Evolutionary conservation across 2,329 filamentous ascomycete species (phyloP), one percentile per base, ranked within the genome.

Genomic region (Calonectria ilicicola): DNA sequence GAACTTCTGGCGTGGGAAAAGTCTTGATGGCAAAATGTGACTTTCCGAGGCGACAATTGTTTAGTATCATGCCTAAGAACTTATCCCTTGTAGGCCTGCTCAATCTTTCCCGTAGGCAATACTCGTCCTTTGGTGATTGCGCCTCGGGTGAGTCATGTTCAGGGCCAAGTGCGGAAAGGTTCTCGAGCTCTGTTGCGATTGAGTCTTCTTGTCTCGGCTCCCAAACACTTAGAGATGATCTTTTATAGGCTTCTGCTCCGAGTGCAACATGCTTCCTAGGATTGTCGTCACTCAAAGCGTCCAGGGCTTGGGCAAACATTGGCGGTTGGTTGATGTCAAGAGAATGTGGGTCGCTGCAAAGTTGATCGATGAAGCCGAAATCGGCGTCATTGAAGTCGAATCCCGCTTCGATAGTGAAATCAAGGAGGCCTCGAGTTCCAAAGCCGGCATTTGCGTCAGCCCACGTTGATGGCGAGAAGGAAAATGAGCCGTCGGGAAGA

Each of bases 171-270:
- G 70, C 70, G 3, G 72, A 74, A 14, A 74, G 62, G 35, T 68
- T 49, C 40, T 74, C 65, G 40, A 72, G 71, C 15, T 72, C 64
- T 2, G 67, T 47, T 8, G 67, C 38, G 44, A 72, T 70, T 15
- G 67, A 68, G 40, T 74, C 72, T 21, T 69, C 60, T 12, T 69
- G 70, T 14, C 62, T 63, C 2, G 72, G 72, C 27, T 72, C 70
- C 72, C 72, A 74, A 8, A 72, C 47, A 19, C 70, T 71, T 23
- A 74, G 27, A 1, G 72, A 68, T 5, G 72, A 74, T 14, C 67
- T 21, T 17, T 74, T 74, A 27, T 72, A 74, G 32, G 72, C 72
- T 44, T 68, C 72, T 5, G 65, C 62, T 7, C 72, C 72, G 0
- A 74, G 63, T 10, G 72, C 72, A 5, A 72, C 72, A 19, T 69